Evolutionary conservation across 371 early-diverging fungal species (phyloP).

Genomic region (Lichtheimia corymbifera): DNA sequence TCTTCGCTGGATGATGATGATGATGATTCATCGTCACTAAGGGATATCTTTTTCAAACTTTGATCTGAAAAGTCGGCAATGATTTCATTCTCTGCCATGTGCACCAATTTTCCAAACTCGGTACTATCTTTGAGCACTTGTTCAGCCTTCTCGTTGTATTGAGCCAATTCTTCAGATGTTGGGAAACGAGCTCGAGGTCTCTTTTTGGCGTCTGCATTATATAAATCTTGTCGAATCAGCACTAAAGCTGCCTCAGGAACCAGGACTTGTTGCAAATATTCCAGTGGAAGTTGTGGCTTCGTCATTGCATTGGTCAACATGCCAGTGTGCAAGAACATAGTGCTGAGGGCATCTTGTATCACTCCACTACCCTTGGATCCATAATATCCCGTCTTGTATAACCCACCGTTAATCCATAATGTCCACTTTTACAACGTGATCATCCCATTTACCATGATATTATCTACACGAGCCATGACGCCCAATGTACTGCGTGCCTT

Average conservation of each 20-base stretch:
- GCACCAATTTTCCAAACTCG: constrained; percentile 52
- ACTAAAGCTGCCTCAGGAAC: constrained; percentile 61
- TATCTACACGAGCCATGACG: constrained; percentile 41
- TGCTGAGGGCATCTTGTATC: constrained; percentile 40
- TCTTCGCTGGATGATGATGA: constrained; percentile 1
- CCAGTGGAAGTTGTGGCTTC: constrained; percentile 52
- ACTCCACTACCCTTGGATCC: constrained; percentile 52
- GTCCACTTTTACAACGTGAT: not conserved
- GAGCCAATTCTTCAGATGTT: constrained; percentile 1
- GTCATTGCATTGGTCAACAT: constrained; percentile 32
- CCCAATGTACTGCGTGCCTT: constrained; percentile 51
- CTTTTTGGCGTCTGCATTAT: constrained; percentile 4
- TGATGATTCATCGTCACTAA: not conserved
- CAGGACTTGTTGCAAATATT: constrained; percentile 63
- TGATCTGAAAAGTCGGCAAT: constrained; percentile 6
- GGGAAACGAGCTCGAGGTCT: constrained; percentile 2
- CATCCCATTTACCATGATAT: constrained; percentile 25
- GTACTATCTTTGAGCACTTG: constrained; percentile 50
- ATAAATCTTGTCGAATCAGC: constrained; percentile 54
- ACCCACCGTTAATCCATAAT: not conserved
- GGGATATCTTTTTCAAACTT: not conserved
- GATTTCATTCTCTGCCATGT: constrained; percentile 30
- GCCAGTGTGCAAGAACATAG: constrained; percentile 37
- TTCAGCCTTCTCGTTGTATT: constrained; percentile 33
- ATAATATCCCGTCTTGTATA: constrained; percentile 63